Conservation (phyloP, 2,329 filamentous ascomycete species). For the Sporothrix curviconia region DNA sequence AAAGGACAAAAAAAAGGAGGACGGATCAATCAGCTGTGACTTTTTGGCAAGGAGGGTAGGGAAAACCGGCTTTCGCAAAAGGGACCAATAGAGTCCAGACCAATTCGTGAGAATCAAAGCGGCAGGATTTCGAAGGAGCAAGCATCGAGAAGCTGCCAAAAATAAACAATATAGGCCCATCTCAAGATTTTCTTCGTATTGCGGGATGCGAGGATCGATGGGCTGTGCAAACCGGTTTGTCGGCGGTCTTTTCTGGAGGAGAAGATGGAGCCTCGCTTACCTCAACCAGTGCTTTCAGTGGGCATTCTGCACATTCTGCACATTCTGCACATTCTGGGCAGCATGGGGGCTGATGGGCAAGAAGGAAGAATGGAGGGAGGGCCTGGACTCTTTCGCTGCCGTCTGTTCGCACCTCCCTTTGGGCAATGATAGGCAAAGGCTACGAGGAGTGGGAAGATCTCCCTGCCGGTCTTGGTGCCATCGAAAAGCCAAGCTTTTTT, state of each 20-base stretch:
- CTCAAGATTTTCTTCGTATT: no score
- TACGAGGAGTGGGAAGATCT: background rate
- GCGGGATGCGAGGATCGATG: background rate
- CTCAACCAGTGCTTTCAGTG: background rate
- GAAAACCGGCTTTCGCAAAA: no score
- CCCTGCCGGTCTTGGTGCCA: background rate
- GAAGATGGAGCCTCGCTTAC: slow-evolving; percentile 3
- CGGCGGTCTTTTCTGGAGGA: background rate
- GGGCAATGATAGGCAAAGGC: background rate
- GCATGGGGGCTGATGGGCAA: no score
- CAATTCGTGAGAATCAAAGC: no score
- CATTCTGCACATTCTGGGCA: background rate
- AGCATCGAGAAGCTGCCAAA: no score
- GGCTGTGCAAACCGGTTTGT: slow-evolving; percentile 1
- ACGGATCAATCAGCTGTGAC: no score
- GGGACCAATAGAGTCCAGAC: no score
- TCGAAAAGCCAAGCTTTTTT: slow-evolving; percentile 8
- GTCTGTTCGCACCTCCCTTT: background rate
- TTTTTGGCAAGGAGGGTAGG: no score
- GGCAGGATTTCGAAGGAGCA: no score
- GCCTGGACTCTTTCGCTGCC: background rate
- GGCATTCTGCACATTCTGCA: background rate
- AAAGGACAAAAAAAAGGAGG: no score
- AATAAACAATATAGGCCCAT: no score
- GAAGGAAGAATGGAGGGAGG: background rate